Conservation (phyloP, 352 stramenopile species). For the Pythium rishiriense region DNA sequence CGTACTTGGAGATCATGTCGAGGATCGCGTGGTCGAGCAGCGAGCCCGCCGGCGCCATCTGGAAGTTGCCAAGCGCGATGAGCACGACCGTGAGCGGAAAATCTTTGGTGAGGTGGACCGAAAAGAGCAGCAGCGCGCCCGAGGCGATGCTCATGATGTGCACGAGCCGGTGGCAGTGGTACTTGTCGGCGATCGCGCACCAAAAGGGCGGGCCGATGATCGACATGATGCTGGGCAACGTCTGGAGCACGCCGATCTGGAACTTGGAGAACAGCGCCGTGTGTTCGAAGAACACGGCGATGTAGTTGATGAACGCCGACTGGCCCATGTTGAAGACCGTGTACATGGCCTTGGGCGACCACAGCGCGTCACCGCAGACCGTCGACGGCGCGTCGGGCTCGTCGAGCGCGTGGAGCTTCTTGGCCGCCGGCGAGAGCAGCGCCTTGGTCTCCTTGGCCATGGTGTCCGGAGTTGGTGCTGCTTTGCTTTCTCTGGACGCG, state of each 20-base stretch:
- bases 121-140: conserved; percentile 64
- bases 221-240: conserved; percentile 57
- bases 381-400: conserved; percentile 12
- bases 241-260: conserved; percentile 77
- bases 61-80: conserved; percentile 63
- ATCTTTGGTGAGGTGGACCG: conserved; percentile 47
- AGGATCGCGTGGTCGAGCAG: conserved; percentile 75
- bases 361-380: conserved; percentile 32
- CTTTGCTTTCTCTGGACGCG: background rate
- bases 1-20: conserved; percentile 60
- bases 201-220: conserved; percentile 77
- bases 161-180: conserved; percentile 59
- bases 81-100: conserved; percentile 58
- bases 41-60: conserved; percentile 54
- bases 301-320: conserved; percentile 75
- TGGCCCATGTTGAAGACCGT: conserved; percentile 56
- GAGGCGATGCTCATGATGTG: conserved; percentile 65
- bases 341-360: conserved; percentile 84
- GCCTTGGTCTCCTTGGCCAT: background rate
- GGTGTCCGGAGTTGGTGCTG: background rate
- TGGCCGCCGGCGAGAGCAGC: background rate
- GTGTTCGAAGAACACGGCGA: conserved; percentile 75
- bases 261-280: conserved; percentile 66
- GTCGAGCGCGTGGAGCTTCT: background rate
- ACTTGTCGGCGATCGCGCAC: conserved; percentile 68